Evolutionary conservation across 1,284 basidiomycete genomes (phyloP).

Genomic region (Butyriboletus appendiculatus): DNA sequence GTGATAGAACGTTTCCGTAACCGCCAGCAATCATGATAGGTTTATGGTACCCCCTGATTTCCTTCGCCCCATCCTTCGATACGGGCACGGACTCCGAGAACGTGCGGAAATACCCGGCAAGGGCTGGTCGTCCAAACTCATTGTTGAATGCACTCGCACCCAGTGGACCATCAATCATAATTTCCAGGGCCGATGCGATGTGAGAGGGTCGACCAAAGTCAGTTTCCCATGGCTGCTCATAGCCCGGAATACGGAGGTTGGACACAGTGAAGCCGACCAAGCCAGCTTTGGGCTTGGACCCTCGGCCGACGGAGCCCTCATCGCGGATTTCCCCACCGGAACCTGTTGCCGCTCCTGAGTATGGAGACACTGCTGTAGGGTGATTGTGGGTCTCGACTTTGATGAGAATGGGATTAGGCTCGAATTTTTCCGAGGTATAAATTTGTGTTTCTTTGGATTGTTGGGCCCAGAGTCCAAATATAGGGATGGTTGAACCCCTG

Average conservation of each 20-base stretch:
- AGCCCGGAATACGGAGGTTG: constrained; percentile 89
- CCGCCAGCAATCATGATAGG: constrained; percentile 99
- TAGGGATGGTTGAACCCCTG: constrained; percentile 74
- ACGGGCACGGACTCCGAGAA: constrained; percentile 75
- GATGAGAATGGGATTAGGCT: constrained; percentile 89
- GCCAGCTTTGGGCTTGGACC: constrained; percentile 96
- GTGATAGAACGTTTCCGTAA: constrained; percentile 87
- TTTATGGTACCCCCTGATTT: constrained; percentile 97
- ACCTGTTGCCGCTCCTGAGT: constrained; percentile 95
- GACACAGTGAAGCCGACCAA: constrained; percentile 95
- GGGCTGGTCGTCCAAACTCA: constrained; percentile 93
- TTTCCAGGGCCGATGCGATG: constrained; percentile 92
- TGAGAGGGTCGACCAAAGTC: constrained; percentile 90
- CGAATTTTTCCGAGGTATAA: constrained; percentile 58
- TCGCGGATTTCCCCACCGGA: constrained; percentile 99
- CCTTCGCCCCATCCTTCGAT: constrained; percentile 40
- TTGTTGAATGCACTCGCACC: constrained; percentile 98
- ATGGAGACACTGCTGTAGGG: constrained; percentile 97
- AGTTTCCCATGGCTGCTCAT: constrained; percentile 89
- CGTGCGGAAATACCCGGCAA: constrained; percentile 87
- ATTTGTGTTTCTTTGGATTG: constrained; percentile 35
- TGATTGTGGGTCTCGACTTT: constrained; percentile 99
- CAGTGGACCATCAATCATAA: constrained; percentile 96
- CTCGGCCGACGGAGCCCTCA: constrained; percentile 94
- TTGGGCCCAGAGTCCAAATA: constrained; percentile 68